Percentiles rank a stretch among this genome's conserved stretches.
These are phyloP conservation scores for Neurospora sp. DNA, from an alignment of 495 filamentous ascomycete genomes.

Conservation along the genomic window DNA sequence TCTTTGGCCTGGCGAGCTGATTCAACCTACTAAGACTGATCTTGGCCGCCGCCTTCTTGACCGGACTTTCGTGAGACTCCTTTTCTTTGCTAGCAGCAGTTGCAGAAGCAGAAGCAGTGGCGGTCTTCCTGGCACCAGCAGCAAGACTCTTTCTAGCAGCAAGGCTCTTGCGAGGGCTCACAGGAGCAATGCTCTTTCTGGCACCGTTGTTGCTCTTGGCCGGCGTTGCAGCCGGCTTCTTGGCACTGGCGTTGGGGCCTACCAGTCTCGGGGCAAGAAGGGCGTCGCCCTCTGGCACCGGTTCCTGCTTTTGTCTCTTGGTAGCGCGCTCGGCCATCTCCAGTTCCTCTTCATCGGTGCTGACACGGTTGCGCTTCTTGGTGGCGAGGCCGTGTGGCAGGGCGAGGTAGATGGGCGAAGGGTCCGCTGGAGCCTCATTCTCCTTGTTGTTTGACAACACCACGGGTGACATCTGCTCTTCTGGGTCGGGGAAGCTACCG, in stretches of 20 bases:
- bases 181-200: slow-evolving; percentile 15
- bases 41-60: slow-evolving; percentile 34
- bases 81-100: neutral
- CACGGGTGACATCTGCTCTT: neutral
- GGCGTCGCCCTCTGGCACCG: slow-evolving; percentile 36
- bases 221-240: neutral
- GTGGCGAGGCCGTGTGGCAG: slow-evolving; percentile 61
- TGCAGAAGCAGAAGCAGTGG: neutral
- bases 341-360: slow-evolving; percentile 37
- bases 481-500: slow-evolving; percentile 34
- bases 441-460: slow-evolving; percentile 32
- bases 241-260: neutral
- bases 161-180: slow-evolving; percentile 9
- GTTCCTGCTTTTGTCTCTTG: slow-evolving; percentile 40
- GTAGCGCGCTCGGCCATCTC: slow-evolving; percentile 31
- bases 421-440: slow-evolving; percentile 27
- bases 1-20: slow-evolving; percentile 44
- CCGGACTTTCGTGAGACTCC: slow-evolving; percentile 17
- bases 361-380: slow-evolving; percentile 58
- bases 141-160: slow-evolving; percentile 1
- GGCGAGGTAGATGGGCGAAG: slow-evolving; percentile 7
- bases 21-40: slow-evolving; percentile 41
- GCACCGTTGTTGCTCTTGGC: slow-evolving; percentile 4
- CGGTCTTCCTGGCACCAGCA: neutral
- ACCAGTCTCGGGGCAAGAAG: slow-evolving; percentile 31